A percentile compares a stretch with the other conserved stretches of the same genome.
phyloP scores from a whole-genome alignment of 495 filamentous ascomycete species.

The Aspergillus homomorphus region DNA sequence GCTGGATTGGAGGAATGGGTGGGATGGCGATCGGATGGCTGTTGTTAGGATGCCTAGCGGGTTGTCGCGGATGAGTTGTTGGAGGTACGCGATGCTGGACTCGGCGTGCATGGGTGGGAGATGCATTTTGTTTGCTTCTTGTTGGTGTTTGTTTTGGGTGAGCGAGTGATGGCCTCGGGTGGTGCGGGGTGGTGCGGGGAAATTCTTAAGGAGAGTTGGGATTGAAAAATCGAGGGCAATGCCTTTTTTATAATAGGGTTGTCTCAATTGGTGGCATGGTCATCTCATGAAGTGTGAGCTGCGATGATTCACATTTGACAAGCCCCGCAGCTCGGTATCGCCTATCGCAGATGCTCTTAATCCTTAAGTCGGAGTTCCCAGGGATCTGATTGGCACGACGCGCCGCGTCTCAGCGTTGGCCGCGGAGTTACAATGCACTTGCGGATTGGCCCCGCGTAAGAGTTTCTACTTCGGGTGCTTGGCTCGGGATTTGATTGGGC shows the following conservation, averaged over 20 bases:
- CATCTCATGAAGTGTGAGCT: not conserved
- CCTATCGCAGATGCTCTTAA: not conserved
- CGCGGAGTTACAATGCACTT: not conserved
- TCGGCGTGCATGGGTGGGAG: constrained; percentile 18
- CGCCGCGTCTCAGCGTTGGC: too few relatives aligned
- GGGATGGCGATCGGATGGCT: constrained; percentile 41
- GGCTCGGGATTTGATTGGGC: not conserved
- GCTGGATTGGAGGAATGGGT: constrained; percentile 49
- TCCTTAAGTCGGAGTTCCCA: not conserved
- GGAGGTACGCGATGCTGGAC: constrained; percentile 11
- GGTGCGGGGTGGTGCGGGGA: too few relatives aligned
- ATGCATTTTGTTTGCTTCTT: constrained; percentile 13
- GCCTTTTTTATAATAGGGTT: not conserved
- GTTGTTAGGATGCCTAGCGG: constrained; percentile 56
- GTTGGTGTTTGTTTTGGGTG: not conserved
- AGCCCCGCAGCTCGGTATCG: not conserved
- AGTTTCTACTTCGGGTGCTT: not conserved
- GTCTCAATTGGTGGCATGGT: not conserved
- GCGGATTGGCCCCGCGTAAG: not conserved
- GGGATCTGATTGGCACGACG: not conserved
- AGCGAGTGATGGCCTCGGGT: not conserved
- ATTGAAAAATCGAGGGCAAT: too few relatives aligned
- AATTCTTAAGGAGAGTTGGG: not conserved
- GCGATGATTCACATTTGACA: not conserved
- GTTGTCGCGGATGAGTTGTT: constrained; percentile 47